Evolutionary conservation across 352 stramenopile genomes (phyloP).

Genomic region (Globisporangium okanoganense): DNA sequence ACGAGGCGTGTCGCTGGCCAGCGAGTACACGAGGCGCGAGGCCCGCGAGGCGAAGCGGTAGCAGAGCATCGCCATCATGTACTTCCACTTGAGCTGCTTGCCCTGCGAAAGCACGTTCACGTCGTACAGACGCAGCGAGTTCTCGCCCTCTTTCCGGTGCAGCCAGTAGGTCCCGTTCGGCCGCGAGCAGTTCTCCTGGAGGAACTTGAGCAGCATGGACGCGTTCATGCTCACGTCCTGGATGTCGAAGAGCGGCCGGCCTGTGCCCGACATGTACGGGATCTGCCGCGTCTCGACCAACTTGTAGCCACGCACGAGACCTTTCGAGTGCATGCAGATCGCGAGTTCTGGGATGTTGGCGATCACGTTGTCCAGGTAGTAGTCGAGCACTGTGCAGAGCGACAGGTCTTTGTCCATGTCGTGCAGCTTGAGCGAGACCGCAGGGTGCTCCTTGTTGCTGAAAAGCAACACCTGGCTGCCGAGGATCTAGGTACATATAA

Average conservation of each 20-base stretch:
- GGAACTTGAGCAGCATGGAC: constrained; percentile 83
- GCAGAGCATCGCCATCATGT: constrained; percentile 89
- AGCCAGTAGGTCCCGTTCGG: constrained; percentile 84
- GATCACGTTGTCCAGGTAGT: constrained; percentile 88
- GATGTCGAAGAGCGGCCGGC: constrained; percentile 69
- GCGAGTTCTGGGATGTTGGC: constrained; percentile 83
- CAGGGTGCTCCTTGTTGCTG: constrained; percentile 78
- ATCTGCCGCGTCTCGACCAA: constrained; percentile 81
- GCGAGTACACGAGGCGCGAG: constrained; percentile 54
- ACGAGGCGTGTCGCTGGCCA: constrained; percentile 47
- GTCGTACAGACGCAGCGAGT: constrained; percentile 75
- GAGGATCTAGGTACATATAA: constrained; percentile 40
- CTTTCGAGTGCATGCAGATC: constrained; percentile 86
- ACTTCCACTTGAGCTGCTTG: constrained; percentile 89
- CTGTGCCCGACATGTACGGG: constrained; percentile 67
- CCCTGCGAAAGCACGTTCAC: constrained; percentile 78
- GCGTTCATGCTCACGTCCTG: constrained; percentile 86
- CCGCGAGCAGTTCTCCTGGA: constrained; percentile 82
- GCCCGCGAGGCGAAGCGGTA: constrained; percentile 80
- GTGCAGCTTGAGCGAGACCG: constrained; percentile 80
- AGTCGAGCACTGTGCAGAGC: constrained; percentile 77
- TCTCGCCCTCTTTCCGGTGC: constrained; percentile 77
- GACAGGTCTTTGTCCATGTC: constrained; percentile 86
- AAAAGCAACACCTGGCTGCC: constrained; percentile 83
- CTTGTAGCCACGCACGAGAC: constrained; percentile 82